phyloP scores from a whole-genome alignment of 73 alveolate species.

The Paramecium caudatum region DNA sequence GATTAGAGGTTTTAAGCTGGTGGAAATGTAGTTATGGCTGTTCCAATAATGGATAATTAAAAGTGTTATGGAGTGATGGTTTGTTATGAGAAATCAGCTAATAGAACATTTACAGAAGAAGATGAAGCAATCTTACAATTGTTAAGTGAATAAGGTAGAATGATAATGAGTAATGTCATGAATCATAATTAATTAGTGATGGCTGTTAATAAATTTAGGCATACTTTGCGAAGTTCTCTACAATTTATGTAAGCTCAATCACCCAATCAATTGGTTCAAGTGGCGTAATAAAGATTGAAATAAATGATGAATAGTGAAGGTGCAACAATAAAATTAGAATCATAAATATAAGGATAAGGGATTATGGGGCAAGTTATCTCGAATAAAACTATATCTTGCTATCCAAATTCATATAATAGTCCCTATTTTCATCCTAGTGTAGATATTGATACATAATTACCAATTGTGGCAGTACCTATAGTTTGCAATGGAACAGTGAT shows the following conservation, averaged over 20 bases:
- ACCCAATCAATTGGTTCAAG: background rate
- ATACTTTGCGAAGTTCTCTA: background rate
- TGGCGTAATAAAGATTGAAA: constrained; percentile 30
- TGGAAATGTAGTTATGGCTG: constrained; percentile 45
- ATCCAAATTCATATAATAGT: constrained; percentile 39
- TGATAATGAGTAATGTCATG: constrained; percentile 19
- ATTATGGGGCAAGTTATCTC: constrained; percentile 40
- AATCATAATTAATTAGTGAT: constrained; percentile 38
- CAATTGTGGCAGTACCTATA: constrained; percentile 27
- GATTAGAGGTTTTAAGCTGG: constrained; percentile 36
- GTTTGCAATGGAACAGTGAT: background rate
- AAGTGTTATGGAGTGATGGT: constrained; percentile 57
- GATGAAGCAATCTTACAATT: constrained; percentile 46
- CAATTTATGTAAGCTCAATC: constrained; percentile 25
- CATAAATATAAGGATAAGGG: constrained; percentile 4
- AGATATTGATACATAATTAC: constrained; percentile 49
- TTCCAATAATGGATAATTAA: constrained; percentile 40
- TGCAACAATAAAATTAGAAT: background rate
- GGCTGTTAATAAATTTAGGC: constrained; percentile 18
- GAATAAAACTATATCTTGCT: background rate
- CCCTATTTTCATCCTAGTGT: constrained; percentile 33
- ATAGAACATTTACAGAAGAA: constrained; percentile 3
- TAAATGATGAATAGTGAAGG: constrained; percentile 44
- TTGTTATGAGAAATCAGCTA: constrained; percentile 15
- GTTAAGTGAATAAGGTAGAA: constrained; percentile 48